Evolutionary conservation across 306 rosid genomes (phyloP), one percentile per base, ranked within the genome.

Genomic region (Alnus rubra): DNA sequence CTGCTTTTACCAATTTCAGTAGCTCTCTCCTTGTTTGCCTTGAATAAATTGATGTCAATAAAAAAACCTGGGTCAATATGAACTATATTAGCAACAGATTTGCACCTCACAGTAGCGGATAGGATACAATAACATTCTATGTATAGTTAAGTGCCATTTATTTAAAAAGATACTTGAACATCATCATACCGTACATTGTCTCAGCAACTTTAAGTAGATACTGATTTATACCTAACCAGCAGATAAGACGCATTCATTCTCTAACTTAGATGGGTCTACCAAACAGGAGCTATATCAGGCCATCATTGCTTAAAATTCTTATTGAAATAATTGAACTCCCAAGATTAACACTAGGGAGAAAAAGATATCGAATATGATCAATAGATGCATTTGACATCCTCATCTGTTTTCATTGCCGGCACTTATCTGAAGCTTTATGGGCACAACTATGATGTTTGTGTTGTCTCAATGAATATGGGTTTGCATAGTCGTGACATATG

Each of bases 21-120:
- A 12, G 86, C 82, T 69, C 75, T 93, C 85, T 88, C 96, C 80
- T 90, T 91, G 82, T 87, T 87, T 84, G 81, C 93, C 89, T 93
- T 93, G 91, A 90, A 95, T 80, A 95, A 86, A 84, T 93, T 91
- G 71, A 95, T 86, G 84, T 93, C 97, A 72, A 93, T 87, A 73
- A 95, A 95, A 81, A 91, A 95, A 5, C 99, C 98, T 95, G 83
- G 79, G 81, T 53, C 74, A 65, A 78, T 52, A 73, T 59, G 74
- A 72, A 49, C 52, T 49, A 49, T 49, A 10, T 76, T 72, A 80
- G 79, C 63, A 69, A 74, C 74, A 2, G 2, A 52, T 59, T 39
- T 51, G 28, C 12, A 70, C 55, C 72, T 18, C 50, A 6, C 64
- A 71, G 44, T 30, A 53, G 63, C 37, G 9, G 49, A 65, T 7